Evolutionary conservation across 768 basidiomycete genomes (phyloP).

Genomic region (Leccinum subgranulosum): DNA sequence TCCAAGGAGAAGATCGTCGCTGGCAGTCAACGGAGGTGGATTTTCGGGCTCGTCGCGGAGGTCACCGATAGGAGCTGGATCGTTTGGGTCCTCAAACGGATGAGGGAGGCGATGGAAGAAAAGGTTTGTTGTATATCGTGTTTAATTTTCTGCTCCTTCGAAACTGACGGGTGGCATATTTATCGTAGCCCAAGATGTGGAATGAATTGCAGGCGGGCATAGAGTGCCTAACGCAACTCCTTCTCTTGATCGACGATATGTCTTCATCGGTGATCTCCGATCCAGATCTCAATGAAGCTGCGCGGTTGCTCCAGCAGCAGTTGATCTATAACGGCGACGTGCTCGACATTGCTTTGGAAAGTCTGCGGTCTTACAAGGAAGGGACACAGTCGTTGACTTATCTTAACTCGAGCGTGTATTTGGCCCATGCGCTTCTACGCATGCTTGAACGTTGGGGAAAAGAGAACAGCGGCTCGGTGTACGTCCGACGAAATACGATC

Average conservation of each 20-base stretch:
- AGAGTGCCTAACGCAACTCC: conserved; percentile 89
- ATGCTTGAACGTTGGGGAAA: conserved; percentile 91
- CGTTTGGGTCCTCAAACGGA: conserved; percentile 84
- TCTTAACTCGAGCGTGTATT: conserved; percentile 80
- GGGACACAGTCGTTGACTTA: conserved; percentile 78
- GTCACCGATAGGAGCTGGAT: conserved; percentile 87
- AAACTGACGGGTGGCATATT: conserved; percentile 11
- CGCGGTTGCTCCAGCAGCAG: conserved; percentile 81
- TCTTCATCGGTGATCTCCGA: conserved; percentile 44
- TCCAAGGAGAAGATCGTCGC: conserved; percentile 34
- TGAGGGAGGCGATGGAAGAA: conserved; percentile 87
- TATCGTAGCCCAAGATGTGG: conserved; percentile 82
- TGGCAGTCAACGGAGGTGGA: conserved; percentile 41
- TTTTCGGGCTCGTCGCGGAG: conserved; percentile 75
- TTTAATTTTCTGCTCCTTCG: conserved; percentile 1
- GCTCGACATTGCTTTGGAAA: conserved; percentile 81
- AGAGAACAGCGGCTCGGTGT: conserved; percentile 59
- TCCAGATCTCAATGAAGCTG: conserved; percentile 60
- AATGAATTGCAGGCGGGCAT: conserved; percentile 92
- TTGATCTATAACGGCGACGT: conserved; percentile 95
- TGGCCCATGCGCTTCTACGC: conserved; percentile 80
- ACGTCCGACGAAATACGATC: conserved; percentile 63
- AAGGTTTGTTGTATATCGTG: conserved; percentile 53
- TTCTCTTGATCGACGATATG: conserved; percentile 87
- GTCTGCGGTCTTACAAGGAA: conserved; percentile 73